Percentiles rank a stretch among this genome's conserved stretches.
These are phyloP conservation scores for Trichoderma afroharzianum DNA, from an alignment of 2,329 filamentous ascomycete species.

Conservation along the genomic window DNA sequence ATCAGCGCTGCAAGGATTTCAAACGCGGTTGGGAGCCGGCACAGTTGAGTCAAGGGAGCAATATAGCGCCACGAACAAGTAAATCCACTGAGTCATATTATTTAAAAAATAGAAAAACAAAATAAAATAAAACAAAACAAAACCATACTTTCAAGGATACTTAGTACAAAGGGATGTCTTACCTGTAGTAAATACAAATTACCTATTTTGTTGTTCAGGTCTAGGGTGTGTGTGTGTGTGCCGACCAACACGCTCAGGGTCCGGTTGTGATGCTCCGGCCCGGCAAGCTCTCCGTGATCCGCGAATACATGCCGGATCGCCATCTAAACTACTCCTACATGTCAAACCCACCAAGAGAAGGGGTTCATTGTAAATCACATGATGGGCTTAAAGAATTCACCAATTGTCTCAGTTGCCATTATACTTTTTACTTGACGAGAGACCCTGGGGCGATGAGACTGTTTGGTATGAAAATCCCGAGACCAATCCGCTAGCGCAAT, in stretches of 20 bases:
- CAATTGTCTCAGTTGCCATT: background rate
- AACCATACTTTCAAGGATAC: background rate
- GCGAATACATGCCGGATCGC: background rate
- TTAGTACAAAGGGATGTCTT: background rate
- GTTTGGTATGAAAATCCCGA: constrained; percentile 6
- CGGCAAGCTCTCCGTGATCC: background rate
- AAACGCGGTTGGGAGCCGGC: background rate
- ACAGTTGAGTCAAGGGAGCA: background rate
- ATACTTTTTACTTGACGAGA: background rate
- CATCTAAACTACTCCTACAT: background rate
- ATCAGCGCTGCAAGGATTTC: background rate
- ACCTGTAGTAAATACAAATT: background rate
- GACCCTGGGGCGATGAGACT: background rate
- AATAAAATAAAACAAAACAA: background rate
- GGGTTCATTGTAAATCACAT: background rate
- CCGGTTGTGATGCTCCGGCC: background rate
- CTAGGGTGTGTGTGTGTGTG: background rate
- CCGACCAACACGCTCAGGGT: background rate
- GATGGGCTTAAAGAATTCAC: background rate
- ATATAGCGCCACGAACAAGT: background rate
- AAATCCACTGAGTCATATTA: background rate
- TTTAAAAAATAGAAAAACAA: background rate
- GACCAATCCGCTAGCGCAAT: background rate
- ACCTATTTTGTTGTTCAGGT: background rate
- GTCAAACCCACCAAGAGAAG: background rate